A percentile compares a stretch with the other conserved stretches of the same genome.
These are phyloP conservation scores for Cyberlindnera subsufficiens DNA, from an alignment of 805 yeast species.

Conservation along the genomic window DNA sequence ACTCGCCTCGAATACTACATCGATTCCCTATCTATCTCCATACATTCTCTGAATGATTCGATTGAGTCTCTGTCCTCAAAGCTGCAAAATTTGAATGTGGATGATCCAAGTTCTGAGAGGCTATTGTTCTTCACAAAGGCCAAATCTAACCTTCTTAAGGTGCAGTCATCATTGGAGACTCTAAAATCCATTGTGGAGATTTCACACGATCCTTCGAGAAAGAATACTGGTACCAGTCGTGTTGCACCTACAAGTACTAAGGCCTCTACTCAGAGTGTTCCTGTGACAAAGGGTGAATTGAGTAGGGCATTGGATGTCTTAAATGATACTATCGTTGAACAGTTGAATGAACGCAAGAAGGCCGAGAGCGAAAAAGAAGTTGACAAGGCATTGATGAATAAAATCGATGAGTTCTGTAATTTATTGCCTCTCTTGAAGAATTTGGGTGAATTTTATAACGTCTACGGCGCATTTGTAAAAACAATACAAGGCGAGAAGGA, in stretches of 20 bases:
- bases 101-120: slow-evolving; percentile 25
- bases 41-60: slow-evolving; percentile 49
- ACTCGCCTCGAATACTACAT: slow-evolving; percentile 63
- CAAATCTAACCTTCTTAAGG: slow-evolving; percentile 40
- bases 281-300: slow-evolving; percentile 28
- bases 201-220: slow-evolving; percentile 11
- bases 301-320: slow-evolving; percentile 37
- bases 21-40: slow-evolving; percentile 53
- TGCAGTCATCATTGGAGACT: slow-evolving; percentile 40
- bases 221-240: slow-evolving; percentile 1
- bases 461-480: slow-evolving; percentile 44
- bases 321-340: slow-evolving; percentile 38
- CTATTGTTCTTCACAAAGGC: slow-evolving; percentile 39
- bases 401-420: slow-evolving; percentile 41
- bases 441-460: slow-evolving; percentile 42
- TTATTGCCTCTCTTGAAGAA: slow-evolving; percentile 49
- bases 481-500: slow-evolving; percentile 33
- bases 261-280: slow-evolving; percentile 1
- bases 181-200: slow-evolving; percentile 34
- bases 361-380: slow-evolving; percentile 24
- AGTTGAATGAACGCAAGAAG: slow-evolving; percentile 24
- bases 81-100: slow-evolving; percentile 25
- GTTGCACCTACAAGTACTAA: slow-evolving; percentile 19
- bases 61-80: slow-evolving; percentile 22
- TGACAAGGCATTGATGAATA: slow-evolving; percentile 32